These are phyloP conservation scores for Tetrahymena thermophila DNA, from an alignment of 73 alveolate species.

Conservation along the genomic window DNA sequence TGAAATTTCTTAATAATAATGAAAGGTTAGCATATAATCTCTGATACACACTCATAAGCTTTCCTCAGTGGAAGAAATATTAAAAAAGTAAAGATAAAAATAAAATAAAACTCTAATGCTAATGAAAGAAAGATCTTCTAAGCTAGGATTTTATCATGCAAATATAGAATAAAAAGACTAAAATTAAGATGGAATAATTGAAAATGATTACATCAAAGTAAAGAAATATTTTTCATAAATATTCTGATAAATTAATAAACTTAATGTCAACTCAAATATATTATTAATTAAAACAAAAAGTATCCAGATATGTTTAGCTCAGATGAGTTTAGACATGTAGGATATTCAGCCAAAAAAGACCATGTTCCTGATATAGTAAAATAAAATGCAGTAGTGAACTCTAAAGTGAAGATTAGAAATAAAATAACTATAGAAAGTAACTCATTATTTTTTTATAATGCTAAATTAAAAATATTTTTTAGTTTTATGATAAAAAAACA, in stretches of 20 bases:
- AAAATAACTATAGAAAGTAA: conserved; percentile 1
- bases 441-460: neutral
- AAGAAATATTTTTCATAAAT: neutral
- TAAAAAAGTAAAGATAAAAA: neutral
- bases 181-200: neutral
- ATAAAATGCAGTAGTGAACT: conserved; percentile 1
- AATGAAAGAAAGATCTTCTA: neutral
- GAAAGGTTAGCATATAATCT: neutral
- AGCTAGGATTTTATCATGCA: neutral
- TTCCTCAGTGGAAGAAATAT: neutral
- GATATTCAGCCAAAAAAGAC: neutral
- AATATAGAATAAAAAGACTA: neutral
- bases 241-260: too few species aligned
- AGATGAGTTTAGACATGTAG: conserved; percentile 11
- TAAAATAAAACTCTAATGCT: neutral
- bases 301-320: neutral
- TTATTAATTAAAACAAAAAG: conserved; percentile 2
- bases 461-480: neutral
- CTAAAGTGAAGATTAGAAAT: neutral
- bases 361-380: conserved; percentile 16
- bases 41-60: neutral
- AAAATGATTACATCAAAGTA: neutral
- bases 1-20: neutral
- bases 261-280: neutral
- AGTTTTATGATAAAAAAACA: too few species aligned